These are phyloP conservation scores for Suillus ampliporus DNA, from an alignment of 768 basidiomycete genomes.

Conservation along the genomic window DNA sequence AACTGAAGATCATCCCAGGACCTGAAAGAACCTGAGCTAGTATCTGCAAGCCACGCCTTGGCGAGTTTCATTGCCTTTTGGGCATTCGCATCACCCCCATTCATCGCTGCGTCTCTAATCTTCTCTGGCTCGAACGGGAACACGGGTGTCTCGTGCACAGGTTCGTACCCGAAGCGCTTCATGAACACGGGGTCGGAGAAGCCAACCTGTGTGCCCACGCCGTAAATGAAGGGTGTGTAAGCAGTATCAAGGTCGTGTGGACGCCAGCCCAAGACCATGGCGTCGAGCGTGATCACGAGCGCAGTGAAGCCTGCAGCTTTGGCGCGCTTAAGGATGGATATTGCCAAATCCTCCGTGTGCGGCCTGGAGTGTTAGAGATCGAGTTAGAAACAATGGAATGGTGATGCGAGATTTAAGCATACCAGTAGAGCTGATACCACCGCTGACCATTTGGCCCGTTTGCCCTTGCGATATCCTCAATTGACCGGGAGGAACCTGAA, in stretches of 20 bases:
- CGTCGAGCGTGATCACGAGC: conserved; percentile 82
- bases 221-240: conserved; percentile 71
- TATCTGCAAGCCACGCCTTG: conserved; percentile 64
- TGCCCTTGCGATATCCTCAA: conserved; percentile 79
- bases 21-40: conserved; percentile 64
- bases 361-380: conserved; percentile 52
- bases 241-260: conserved; percentile 71
- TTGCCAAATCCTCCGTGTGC: conserved; percentile 57
- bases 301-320: conserved; percentile 70
- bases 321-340: conserved; percentile 69
- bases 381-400: neutral
- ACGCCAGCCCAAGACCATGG: conserved; percentile 75
- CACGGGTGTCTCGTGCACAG: conserved; percentile 40
- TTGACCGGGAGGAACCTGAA: conserved; percentile 71
- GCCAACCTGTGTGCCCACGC: conserved; percentile 70
- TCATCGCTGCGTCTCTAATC: conserved; percentile 44
- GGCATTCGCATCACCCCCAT: conserved; percentile 54
- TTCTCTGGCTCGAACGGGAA: conserved; percentile 67
- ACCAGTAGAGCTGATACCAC: conserved; percentile 89
- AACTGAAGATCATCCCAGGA: conserved; percentile 77
- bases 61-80: conserved; percentile 54
- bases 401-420: conserved; percentile 16
- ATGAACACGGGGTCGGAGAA: conserved; percentile 82
- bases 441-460: conserved; percentile 65
- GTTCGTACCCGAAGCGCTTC: conserved; percentile 55